These are phyloP conservation scores for Ceratocystis huliohia DNA, from an alignment of 2,329 filamentous ascomycete genomes.

Conservation along the genomic window DNA sequence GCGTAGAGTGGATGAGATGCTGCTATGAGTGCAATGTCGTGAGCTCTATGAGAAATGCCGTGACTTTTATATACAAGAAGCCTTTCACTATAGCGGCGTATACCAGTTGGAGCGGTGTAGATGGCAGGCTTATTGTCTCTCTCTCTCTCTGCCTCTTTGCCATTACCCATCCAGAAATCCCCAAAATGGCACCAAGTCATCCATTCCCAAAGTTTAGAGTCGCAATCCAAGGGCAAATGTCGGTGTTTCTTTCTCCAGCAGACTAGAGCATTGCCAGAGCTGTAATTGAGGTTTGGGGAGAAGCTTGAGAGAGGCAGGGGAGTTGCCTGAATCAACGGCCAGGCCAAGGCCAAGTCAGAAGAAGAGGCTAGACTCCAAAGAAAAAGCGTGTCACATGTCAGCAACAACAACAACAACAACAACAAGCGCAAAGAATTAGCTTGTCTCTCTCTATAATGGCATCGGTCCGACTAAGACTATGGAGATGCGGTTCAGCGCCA, in stretches of 20 bases:
- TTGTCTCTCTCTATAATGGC: background rate
- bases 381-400: conserved; percentile 2
- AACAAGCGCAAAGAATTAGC: background rate
- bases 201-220: conserved; percentile 2
- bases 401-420: background rate
- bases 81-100: background rate
- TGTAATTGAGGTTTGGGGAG: background rate
- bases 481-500: background rate
- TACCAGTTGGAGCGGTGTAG: background rate
- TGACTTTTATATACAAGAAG: background rate
- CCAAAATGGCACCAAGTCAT: background rate
- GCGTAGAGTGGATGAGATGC: background rate
- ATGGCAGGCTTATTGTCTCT: background rate
- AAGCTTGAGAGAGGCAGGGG: background rate
- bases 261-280: background rate
- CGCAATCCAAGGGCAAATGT: conserved; percentile 3
- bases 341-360: background rate
- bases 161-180: background rate
- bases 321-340: background rate
- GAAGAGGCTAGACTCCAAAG: background rate
- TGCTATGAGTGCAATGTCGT: background rate
- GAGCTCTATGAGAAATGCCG: background rate
- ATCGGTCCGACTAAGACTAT: conserved; percentile 1
- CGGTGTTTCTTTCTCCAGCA: conserved; percentile 11
- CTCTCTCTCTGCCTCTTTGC: background rate